These are phyloP conservation scores for Fusarium avenaceum DNA, from an alignment of 2,329 filamentous ascomycete species.

Conservation along the genomic window DNA sequence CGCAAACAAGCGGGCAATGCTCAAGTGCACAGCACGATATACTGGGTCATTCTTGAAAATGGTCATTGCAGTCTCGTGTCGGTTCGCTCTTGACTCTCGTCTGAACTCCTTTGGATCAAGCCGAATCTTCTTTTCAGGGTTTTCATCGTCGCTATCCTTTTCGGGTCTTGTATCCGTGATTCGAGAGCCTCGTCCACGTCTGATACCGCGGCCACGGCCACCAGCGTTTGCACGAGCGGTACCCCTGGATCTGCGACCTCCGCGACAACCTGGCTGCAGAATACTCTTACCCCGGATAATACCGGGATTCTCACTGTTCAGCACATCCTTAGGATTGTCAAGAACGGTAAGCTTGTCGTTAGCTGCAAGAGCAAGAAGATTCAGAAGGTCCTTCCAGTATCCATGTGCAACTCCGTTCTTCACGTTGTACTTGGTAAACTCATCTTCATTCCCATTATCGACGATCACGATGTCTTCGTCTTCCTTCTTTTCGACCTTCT, in stretches of 20 bases:
- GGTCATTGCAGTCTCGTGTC: constrained; percentile 58
- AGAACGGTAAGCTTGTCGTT: constrained; percentile 61
- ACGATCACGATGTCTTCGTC: constrained; percentile 55
- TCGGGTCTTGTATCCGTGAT: background rate
- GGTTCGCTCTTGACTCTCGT: constrained; percentile 53
- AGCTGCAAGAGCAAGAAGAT: constrained; percentile 66
- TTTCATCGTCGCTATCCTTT: background rate
- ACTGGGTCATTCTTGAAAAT: constrained; percentile 59
- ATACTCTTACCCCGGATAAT: constrained; percentile 45
- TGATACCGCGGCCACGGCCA: background rate
- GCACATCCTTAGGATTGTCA: constrained; percentile 56
- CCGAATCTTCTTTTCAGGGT: background rate
- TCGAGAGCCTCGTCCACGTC: background rate
- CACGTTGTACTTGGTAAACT: constrained; percentile 57
- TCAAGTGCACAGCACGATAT: constrained; percentile 66
- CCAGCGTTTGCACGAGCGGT: background rate
- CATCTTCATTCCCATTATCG: constrained; percentile 55
- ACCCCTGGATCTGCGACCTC: constrained; percentile 4
- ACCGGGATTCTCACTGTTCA: constrained; percentile 55
- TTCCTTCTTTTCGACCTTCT: constrained; percentile 60
- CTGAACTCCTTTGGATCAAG: constrained; percentile 41
- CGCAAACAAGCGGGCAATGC: constrained; percentile 68
- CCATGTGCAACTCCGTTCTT: constrained; percentile 67
- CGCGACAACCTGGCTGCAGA: constrained; percentile 9
- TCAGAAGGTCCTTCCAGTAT: constrained; percentile 74